phyloP scores from a whole-genome alignment of 495 filamentous ascomycete species.

The Halenospora varia region DNA sequence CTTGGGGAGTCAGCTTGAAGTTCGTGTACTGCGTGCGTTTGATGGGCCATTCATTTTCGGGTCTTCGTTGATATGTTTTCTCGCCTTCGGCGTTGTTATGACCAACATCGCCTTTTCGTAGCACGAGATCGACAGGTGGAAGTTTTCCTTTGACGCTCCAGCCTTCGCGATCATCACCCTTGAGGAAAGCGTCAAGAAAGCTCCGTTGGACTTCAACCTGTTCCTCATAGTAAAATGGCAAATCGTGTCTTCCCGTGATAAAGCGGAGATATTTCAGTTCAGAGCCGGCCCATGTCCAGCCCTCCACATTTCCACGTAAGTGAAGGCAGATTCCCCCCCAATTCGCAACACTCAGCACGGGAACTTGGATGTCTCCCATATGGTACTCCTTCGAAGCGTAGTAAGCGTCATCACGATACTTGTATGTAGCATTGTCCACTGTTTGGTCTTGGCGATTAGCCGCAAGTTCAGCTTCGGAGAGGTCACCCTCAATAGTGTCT shows the following conservation, averaged over 20 bases:
- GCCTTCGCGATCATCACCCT: slow-evolving; percentile 53
- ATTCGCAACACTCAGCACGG: slow-evolving; percentile 58
- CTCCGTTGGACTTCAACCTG: slow-evolving; percentile 60
- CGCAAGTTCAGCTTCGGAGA: slow-evolving; percentile 45
- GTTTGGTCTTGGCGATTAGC: slow-evolving; percentile 53
- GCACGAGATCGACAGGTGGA: slow-evolving; percentile 48
- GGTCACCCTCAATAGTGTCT: slow-evolving; percentile 53
- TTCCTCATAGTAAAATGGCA: slow-evolving; percentile 66
- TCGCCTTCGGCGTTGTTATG: slow-evolving; percentile 56
- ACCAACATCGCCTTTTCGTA: slow-evolving; percentile 58
- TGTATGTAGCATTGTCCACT: slow-evolving; percentile 48
- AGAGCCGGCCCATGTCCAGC: slow-evolving; percentile 55
- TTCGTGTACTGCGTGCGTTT: slow-evolving; percentile 52
- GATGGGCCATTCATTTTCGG: slow-evolving; percentile 59
- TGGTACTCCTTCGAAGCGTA: slow-evolving; percentile 58
- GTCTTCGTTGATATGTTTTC: slow-evolving; percentile 41
- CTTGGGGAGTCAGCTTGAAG: slow-evolving; percentile 30
- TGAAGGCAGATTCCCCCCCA: slow-evolving; percentile 58
- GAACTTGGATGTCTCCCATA: slow-evolving; percentile 56
- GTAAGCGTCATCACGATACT: slow-evolving; percentile 55
- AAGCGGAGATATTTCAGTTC: slow-evolving; percentile 62
- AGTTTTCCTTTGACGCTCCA: slow-evolving; percentile 55
- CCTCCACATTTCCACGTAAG: slow-evolving; percentile 61
- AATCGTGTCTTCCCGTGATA: slow-evolving; percentile 64
- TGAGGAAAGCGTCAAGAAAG: slow-evolving; percentile 66